Evolutionary conservation across 169 alveolate species (phyloP).

Genomic region (Plasmodium vivax): DNA sequence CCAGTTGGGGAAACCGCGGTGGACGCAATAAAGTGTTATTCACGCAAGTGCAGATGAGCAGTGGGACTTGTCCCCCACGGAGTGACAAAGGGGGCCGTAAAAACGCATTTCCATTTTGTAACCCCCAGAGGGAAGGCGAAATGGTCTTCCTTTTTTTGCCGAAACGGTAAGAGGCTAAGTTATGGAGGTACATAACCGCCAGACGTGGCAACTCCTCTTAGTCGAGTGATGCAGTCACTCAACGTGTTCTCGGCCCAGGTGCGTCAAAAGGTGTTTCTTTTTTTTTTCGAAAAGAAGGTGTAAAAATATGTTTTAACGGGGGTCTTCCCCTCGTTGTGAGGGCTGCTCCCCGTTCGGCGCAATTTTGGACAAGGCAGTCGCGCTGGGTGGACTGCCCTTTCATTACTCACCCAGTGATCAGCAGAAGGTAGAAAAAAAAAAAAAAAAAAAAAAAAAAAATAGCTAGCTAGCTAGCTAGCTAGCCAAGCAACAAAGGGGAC

Average conservation of each 20-base stretch:
- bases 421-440: background rate
- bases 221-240: background rate
- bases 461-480: too few relatives aligned
- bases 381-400: background rate
- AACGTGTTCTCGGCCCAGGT: background rate
- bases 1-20: too few relatives aligned
- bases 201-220: background rate
- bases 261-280: background rate
- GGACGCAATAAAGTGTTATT: too few relatives aligned
- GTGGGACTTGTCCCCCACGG: too few relatives aligned
- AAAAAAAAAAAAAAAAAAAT: too few relatives aligned
- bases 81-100: background rate
- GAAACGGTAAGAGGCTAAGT: too few relatives aligned
- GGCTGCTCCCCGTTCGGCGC: background rate
- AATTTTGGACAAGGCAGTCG: background rate
- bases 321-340: background rate
- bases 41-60: background rate
- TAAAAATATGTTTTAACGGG: background rate
- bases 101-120: background rate
- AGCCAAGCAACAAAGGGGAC: background rate
- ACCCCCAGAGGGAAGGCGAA: background rate
- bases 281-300: background rate
- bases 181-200: background rate
- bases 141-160: background rate
- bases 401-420: background rate